These are phyloP conservation scores for Verticillium dahliae DNA, from an alignment of 2,329 filamentous ascomycete species.

Conservation along the genomic window DNA sequence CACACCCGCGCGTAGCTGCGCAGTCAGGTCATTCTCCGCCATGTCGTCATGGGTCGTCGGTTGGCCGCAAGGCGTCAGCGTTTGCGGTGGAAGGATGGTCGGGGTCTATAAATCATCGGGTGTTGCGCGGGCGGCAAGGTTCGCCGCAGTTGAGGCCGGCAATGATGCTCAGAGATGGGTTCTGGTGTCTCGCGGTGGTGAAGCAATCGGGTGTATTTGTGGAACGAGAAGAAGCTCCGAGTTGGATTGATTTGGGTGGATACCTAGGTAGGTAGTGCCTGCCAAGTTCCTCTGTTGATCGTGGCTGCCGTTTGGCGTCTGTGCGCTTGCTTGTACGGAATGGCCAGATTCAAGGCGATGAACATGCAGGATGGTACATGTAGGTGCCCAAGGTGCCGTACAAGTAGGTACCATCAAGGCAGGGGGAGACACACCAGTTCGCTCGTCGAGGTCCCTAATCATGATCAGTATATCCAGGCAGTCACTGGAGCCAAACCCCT, in stretches of 20 bases:
- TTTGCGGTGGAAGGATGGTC: background rate
- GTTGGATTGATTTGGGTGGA: background rate
- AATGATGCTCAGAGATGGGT: background rate
- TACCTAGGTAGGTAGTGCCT: background rate
- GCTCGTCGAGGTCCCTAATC: too few species aligned
- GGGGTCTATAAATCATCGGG: background rate
- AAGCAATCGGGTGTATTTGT: background rate
- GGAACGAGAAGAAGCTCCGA: background rate
- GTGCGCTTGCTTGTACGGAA: background rate
- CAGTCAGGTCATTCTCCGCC: slow-evolving; percentile 6
- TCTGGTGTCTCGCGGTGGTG: background rate
- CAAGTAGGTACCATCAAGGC: too few species aligned
- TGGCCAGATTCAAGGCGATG: too few species aligned
- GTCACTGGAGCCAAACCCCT: too few species aligned
- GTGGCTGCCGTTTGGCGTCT: background rate
- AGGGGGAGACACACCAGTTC: too few species aligned
- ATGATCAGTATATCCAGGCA: too few species aligned
- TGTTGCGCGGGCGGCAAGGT: background rate
- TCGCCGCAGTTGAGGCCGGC: background rate
- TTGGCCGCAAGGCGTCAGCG: background rate
- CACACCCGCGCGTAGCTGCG: slow-evolving; percentile 10
- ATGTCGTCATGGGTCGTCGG: slow-evolving; percentile 9
- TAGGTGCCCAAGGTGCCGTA: too few species aligned
- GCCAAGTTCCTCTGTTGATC: background rate
- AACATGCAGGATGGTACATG: too few species aligned